These are phyloP conservation scores for Tetradesmus obliquus DNA, from an alignment of 139 green algal genomes.

Conservation along the genomic window DNA sequence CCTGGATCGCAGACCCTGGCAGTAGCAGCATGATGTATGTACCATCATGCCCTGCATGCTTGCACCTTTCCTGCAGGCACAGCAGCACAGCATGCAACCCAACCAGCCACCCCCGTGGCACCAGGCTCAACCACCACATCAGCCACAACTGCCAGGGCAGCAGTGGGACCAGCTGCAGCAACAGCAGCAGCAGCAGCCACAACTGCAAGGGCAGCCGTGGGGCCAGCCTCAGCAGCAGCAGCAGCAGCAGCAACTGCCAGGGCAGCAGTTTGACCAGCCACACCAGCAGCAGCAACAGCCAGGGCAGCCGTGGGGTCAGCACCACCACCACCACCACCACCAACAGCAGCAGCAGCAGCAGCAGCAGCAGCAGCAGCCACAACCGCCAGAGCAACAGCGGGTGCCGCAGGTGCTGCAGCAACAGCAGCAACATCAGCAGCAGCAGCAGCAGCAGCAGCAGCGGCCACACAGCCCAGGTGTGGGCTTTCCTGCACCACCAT, in stretches of 20 bases:
- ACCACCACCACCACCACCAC: too few relatives aligned
- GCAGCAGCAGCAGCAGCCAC: too few relatives aligned
- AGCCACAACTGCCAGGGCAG: neutral
- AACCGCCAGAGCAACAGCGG: too few relatives aligned
- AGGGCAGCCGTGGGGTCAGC: too few relatives aligned
- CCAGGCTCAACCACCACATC: neutral
- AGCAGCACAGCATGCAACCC: neutral
- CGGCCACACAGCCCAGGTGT: neutral
- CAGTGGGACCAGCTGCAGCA: neutral
- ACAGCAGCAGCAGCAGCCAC: neutral
- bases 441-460: neutral
- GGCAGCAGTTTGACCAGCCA: neutral
- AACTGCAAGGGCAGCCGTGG: too few relatives aligned
- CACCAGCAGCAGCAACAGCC: neutral
- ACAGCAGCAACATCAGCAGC: too few relatives aligned
- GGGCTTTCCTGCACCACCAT: neutral
- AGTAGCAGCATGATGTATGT: neutral
- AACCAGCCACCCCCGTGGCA: neutral
- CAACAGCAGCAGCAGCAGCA: too few relatives aligned
- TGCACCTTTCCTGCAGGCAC: neutral
- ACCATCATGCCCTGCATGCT: neutral
- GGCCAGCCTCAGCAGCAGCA: too few relatives aligned
- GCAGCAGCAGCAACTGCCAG: too few relatives aligned
- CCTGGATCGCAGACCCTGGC: neutral
- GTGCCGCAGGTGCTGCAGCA: too few relatives aligned